Percentiles rank a stretch among this genome's conserved stretches.
These are phyloP conservation scores for Penicillium sp. DNA, from an alignment of 2,329 filamentous ascomycete species.

Conservation along the genomic window DNA sequence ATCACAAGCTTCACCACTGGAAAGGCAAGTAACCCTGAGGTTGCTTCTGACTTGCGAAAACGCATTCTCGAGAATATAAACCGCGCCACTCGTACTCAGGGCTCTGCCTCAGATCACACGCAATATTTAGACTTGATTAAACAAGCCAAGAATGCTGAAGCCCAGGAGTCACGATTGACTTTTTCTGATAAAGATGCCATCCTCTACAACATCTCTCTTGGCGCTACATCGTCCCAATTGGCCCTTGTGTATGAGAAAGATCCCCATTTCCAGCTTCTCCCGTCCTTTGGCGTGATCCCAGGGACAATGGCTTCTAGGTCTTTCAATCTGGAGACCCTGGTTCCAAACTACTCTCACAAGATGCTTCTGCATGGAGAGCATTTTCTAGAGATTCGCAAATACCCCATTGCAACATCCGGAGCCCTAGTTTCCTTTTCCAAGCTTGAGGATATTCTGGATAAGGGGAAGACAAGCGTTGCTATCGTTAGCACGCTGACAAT, in stretches of 20 bases:
- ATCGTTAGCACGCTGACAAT: conserved; percentile 79
- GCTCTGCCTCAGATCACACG: too few relatives aligned
- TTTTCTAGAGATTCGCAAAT: conserved; percentile 91
- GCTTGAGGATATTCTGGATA: conserved; percentile 93
- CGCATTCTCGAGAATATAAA: too few relatives aligned
- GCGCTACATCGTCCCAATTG: conserved; percentile 85
- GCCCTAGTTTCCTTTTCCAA: conserved; percentile 73
- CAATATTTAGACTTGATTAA: conserved; percentile 21
- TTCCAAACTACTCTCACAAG: conserved; percentile 96
- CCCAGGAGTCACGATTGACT: conserved; percentile 72
- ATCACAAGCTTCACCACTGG: too few relatives aligned
- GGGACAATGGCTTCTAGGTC: conserved; percentile 80
- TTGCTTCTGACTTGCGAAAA: too few relatives aligned
- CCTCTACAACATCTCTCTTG: conserved; percentile 93
- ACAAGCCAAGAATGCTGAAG: conserved; percentile 71
- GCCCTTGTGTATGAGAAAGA: conserved; percentile 85
- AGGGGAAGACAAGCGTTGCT: conserved; percentile 84
- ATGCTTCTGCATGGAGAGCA: conserved; percentile 99
- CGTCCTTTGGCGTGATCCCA: conserved; percentile 96
- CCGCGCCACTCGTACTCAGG: too few relatives aligned
- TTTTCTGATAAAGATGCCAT: conserved; percentile 87
- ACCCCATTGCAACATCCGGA: conserved; percentile 83
- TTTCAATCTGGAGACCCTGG: conserved; percentile 76
- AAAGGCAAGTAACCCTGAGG: too few relatives aligned
- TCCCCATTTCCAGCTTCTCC: conserved; percentile 89